phyloP scores from a whole-genome alignment of 768 basidiomycete species.

The Pulveroboletus sp. region DNA sequence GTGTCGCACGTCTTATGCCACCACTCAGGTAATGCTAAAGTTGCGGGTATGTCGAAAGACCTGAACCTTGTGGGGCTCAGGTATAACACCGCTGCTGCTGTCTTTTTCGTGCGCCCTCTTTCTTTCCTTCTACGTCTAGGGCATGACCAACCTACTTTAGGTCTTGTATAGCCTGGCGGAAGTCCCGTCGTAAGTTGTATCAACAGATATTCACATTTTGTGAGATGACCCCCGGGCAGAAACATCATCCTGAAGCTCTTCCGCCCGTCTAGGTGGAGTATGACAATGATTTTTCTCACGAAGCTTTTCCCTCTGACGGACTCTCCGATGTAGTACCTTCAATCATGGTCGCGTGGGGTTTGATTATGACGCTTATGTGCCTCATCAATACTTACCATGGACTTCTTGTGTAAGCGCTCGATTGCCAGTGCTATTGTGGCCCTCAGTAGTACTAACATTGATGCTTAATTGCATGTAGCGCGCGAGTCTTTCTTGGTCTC shows the following conservation, averaged over 20 bases:
- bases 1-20: neutral
- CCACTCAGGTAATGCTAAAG: conserved; percentile 37
- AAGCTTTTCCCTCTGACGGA: conserved; percentile 6
- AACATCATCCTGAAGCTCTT: conserved; percentile 38
- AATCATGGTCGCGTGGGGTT: conserved; percentile 40
- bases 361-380: conserved; percentile 39
- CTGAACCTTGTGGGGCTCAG: conserved; percentile 32
- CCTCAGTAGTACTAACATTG: neutral
- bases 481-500: conserved; percentile 44
- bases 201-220: neutral
- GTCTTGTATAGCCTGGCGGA: conserved; percentile 38
- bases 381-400: conserved; percentile 34
- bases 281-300: neutral
- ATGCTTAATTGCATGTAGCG: conserved; percentile 19
- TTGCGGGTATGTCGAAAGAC: conserved; percentile 44
- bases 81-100: conserved; percentile 37
- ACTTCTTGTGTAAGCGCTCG: conserved; percentile 27
- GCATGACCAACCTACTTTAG: conserved; percentile 12
- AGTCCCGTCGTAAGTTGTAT: conserved; percentile 34
- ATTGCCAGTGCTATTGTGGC: neutral
- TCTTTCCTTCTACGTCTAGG: neutral
- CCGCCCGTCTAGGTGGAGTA: conserved; percentile 37
- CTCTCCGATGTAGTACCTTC: conserved; percentile 33
- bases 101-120: conserved; percentile 36
- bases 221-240: conserved; percentile 18